Percentiles rank a stretch among this genome's conserved stretches.
Conservation (phyloP, 192 early-diverging fungal species). For the Dissophora globulifera region DNA sequence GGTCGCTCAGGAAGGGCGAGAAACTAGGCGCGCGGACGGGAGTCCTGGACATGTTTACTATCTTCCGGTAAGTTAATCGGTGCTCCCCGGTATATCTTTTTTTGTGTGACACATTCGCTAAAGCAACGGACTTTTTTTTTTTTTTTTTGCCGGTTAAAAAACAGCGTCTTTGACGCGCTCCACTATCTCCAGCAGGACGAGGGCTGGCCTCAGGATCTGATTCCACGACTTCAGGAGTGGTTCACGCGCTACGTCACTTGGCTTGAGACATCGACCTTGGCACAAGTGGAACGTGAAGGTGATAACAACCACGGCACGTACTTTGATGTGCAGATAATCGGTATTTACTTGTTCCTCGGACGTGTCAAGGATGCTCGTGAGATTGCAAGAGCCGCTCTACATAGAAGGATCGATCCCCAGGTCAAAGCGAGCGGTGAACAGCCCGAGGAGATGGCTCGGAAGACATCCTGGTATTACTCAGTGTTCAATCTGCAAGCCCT, state of each 20-base stretch:
- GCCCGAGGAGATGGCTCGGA: conserved; percentile 57
- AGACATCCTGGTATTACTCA: conserved; percentile 63
- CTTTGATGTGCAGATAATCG: conserved; percentile 65
- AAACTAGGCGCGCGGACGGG: conserved; percentile 50
- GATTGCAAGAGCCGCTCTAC: conserved; percentile 22
- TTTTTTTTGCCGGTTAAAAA: background rate
- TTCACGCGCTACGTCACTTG: conserved; percentile 54
- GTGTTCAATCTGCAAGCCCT: conserved; percentile 61
- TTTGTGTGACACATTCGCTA: too few species aligned
- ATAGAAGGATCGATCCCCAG: conserved; percentile 56
- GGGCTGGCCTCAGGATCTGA: conserved; percentile 42
- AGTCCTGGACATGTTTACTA: conserved; percentile 59
- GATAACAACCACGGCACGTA: conserved; percentile 69
- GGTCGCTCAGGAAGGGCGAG: conserved; percentile 58
- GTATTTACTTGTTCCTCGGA: conserved; percentile 61
- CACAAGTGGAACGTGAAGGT: conserved; percentile 39
- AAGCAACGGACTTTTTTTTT: background rate
- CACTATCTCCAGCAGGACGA: conserved; percentile 49
- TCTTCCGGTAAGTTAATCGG: conserved; percentile 54
- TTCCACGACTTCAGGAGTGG: conserved; percentile 50
- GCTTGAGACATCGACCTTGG: conserved; percentile 50
- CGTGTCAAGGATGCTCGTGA: conserved; percentile 39
- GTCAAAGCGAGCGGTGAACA: conserved; percentile 56
- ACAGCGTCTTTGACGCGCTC: conserved; percentile 49
- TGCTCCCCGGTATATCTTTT: too few species aligned